Evolutionary conservation across 2,329 filamentous ascomycete species (phyloP), one percentile per base, ranked within the genome.

Genomic region (Colletotrichum coccodes): DNA sequence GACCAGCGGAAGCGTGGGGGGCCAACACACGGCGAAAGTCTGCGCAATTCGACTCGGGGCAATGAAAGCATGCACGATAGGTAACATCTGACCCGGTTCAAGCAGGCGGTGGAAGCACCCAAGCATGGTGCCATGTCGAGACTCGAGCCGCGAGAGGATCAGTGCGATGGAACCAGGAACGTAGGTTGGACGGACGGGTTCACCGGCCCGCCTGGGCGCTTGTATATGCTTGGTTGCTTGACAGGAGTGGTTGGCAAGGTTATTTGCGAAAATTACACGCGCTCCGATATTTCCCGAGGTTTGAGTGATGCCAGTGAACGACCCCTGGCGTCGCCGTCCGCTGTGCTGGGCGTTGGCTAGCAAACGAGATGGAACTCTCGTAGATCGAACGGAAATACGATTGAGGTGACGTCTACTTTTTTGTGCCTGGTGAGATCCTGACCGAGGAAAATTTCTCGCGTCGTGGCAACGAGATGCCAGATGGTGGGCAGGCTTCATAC

Each of bases 371-470:
- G 30, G 61, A 34, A 7, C 2, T 28, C 54, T 68, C 60, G 60
- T 68, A 68, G 50, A 68, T 68, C 61, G 65, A 68, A 68, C 60
- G 65, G 65, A 68, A 56, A 60, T 56, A 68, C 64, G 64, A 42
- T 23, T 52, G 52, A 38, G 26, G 56, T 63, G 42, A 67, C 52
- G 59, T 63, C 36, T n/a, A 12, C n/a, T 12, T 50, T 30, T 38
- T 18, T 32, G 54, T 11, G 40, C n/a, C 34, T n/a, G 18, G 52
- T 16, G 21, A 26, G 18, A 44, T 46, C 18, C 46, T 42, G 40
- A 18, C 4, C 32, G 18, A 23, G 40, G 30, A 26, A n/a, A 28
- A 11, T 28, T 47, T 59, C 40, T 49, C 36, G 5, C n/a, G 21
- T 30, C 16, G 21, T 38, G 56, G 40, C 56, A 34, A 26, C 26